Evolutionary conservation across 1,284 basidiomycete species (phyloP).

Genomic region (Ustilago tritici): DNA sequence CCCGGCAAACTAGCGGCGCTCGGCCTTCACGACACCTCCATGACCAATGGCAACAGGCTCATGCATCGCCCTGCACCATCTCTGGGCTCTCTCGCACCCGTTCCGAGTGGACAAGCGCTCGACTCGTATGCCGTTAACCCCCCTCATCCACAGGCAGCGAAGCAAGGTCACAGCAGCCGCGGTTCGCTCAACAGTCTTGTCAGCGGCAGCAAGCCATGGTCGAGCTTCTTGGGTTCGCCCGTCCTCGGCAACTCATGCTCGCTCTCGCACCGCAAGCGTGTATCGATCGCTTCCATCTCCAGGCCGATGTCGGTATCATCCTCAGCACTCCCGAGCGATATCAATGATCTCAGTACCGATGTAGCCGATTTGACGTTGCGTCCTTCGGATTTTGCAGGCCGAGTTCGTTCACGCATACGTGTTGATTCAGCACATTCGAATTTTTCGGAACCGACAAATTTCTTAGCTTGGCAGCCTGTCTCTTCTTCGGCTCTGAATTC

Average conservation of each 20-base stretch:
- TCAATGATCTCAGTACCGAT: conserved; percentile 12
- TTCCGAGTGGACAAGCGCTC: not conserved
- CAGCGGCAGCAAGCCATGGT: conserved; percentile 33
- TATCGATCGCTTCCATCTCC: conserved; percentile 36
- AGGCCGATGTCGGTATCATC: conserved; percentile 44
- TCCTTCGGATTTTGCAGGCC: conserved; percentile 26
- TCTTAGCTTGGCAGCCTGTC: conserved; percentile 11
- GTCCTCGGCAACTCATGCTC: conserved; percentile 24
- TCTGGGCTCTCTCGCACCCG: conserved; percentile 5
- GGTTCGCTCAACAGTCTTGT: conserved; percentile 47
- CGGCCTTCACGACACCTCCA: not conserved
- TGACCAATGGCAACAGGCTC: not conserved
- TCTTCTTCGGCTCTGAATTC: conserved; percentile 5
- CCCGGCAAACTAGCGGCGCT: conserved; percentile 2
- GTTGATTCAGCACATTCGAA: conserved; percentile 24
- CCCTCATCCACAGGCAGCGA: conserved; percentile 12
- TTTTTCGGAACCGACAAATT: conserved; percentile 35
- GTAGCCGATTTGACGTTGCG: conserved; percentile 31
- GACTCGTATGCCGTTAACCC: conserved; percentile 12
- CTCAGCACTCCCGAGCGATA: conserved; percentile 35
- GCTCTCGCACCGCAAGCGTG: conserved; percentile 23
- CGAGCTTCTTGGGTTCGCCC: conserved; percentile 35
- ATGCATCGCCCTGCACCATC: conserved; percentile 17
- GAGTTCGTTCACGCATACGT: conserved; percentile 10
- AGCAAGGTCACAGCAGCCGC: conserved; percentile 32